These are phyloP conservation scores for Saitozyma sp. DNA, from an alignment of 768 basidiomycete genomes.

Conservation along the genomic window DNA sequence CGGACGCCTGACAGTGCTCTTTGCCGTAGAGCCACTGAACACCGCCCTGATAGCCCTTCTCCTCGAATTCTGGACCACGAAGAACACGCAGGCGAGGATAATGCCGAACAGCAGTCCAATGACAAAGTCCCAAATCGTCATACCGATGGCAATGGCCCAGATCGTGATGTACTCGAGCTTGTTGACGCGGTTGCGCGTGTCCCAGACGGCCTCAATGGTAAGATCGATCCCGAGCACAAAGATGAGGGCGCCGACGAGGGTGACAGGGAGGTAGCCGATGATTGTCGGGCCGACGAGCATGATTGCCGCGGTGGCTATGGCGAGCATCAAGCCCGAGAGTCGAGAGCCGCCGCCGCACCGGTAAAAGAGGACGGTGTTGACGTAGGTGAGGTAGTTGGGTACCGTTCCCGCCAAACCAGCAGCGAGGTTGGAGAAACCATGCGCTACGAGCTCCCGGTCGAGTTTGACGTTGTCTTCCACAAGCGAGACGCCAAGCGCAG, in stretches of 20 bases:
- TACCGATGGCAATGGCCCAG: slow-evolving; percentile 62
- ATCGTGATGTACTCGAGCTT: slow-evolving; percentile 60
- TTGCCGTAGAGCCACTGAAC: slow-evolving; percentile 76
- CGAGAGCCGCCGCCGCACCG: slow-evolving; percentile 86
- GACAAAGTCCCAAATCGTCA: slow-evolving; percentile 88
- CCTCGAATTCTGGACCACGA: slow-evolving; percentile 93
- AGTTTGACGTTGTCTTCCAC: slow-evolving; percentile 82
- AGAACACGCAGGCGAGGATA: slow-evolving; percentile 90
- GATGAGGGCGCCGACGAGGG: slow-evolving; percentile 87
- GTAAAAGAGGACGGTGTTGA: slow-evolving; percentile 64
- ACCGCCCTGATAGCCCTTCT: slow-evolving; percentile 77
- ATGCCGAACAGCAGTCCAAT: slow-evolving; percentile 90
- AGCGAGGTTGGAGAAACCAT: slow-evolving; percentile 85
- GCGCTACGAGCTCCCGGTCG: slow-evolving; percentile 85
- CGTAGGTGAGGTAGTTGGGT: slow-evolving; percentile 76
- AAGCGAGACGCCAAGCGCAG: slow-evolving; percentile 87
- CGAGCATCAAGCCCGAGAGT: slow-evolving; percentile 80
- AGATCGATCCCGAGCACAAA: slow-evolving; percentile 93
- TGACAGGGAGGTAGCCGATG: slow-evolving; percentile 87
- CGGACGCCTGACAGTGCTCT: slow-evolving; percentile 89
- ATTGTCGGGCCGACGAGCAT: slow-evolving; percentile 81
- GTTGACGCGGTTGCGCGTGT: slow-evolving; percentile 84
- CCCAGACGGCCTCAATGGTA: slow-evolving; percentile 94
- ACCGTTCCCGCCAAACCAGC: slow-evolving; percentile 80
- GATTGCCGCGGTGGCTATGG: slow-evolving; percentile 67